Conservation (phyloP, 768 basidiomycete species). For the Lentinula raphanica region DNA sequence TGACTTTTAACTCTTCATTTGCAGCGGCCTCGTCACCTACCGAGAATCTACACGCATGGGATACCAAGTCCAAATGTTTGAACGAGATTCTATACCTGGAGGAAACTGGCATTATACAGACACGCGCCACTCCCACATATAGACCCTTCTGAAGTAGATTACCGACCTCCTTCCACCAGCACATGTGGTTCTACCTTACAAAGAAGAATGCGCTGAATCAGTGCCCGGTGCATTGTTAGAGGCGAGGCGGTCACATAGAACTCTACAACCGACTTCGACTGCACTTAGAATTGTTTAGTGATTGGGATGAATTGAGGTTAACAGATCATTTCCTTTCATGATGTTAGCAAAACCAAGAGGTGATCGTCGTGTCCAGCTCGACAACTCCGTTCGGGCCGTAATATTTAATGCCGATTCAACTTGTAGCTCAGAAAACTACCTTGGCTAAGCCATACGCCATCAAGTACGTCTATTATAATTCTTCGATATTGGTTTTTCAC, state of each 20-base stretch:
- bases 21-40: constrained; percentile 31
- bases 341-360: constrained; percentile 10
- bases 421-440: constrained; percentile 25
- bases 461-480: too few relatives aligned
- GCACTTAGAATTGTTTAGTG: too few relatives aligned
- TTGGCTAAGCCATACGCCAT: constrained; percentile 26
- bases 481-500: too few relatives aligned
- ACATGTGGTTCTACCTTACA: constrained; percentile 22
- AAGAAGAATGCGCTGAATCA: too few relatives aligned
- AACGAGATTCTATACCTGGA: constrained; percentile 32
- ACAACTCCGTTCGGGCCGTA: too few relatives aligned
- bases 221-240: too few relatives aligned
- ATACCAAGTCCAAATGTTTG: constrained; percentile 25
- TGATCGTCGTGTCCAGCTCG: neutral
- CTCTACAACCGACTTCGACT: constrained; percentile 33
- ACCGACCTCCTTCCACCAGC: constrained; percentile 31
- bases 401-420: neutral
- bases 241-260: too few relatives aligned
- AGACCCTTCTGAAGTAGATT: constrained; percentile 27
- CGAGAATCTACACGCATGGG: constrained; percentile 29
- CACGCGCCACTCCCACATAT: constrained; percentile 31
- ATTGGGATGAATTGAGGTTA: too few relatives aligned
- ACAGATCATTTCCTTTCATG: too few relatives aligned
- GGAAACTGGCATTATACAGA: constrained; percentile 38
- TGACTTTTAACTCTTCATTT: too few relatives aligned